phyloP scores from a whole-genome alignment of 495 filamentous ascomycete genomes.

The Hypoxylon cercidicola region DNA sequence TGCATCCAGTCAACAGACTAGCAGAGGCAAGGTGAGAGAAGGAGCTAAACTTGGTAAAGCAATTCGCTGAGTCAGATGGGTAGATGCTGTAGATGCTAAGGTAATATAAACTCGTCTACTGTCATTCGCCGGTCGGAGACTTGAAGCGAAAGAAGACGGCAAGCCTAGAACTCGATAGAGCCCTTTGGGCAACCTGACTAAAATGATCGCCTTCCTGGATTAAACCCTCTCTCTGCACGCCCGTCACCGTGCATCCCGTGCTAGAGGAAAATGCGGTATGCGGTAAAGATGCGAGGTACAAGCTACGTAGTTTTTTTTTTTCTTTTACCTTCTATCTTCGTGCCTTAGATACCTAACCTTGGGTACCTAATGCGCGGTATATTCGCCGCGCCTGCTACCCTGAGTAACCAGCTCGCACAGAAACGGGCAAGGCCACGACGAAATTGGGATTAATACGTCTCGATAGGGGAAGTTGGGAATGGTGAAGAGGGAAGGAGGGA shows the following conservation, averaged over 20 bases:
- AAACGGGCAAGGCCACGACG: conserved; percentile 38
- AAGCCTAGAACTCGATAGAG: conserved; percentile 37
- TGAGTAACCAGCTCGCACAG: conserved; percentile 32
- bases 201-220: conserved; percentile 40
- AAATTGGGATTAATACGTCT: conserved; percentile 33
- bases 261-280: conserved; percentile 21
- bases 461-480: conserved; percentile 35
- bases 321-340: conserved; percentile 14
- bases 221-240: conserved; percentile 27
- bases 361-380: conserved; percentile 7
- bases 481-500: conserved; percentile 9
- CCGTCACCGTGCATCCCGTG: conserved; percentile 37
- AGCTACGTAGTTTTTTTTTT: conserved; percentile 1
- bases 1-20: conserved; percentile 21
- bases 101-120: neutral
- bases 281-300: conserved; percentile 29
- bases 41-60: conserved; percentile 5
- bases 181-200: conserved; percentile 19
- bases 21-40: conserved; percentile 9
- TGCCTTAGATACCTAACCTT: conserved; percentile 1
- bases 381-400: conserved; percentile 15
- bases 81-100: conserved; percentile 1
- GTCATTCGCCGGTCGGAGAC: conserved; percentile 23
- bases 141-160: conserved; percentile 15
- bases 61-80: conserved; percentile 35